A percentile compares a stretch with the other conserved stretches of the same genome.
Evolutionary conservation across 1,284 basidiomycete species (phyloP).

Genomic region (Tilletia indica): DNA sequence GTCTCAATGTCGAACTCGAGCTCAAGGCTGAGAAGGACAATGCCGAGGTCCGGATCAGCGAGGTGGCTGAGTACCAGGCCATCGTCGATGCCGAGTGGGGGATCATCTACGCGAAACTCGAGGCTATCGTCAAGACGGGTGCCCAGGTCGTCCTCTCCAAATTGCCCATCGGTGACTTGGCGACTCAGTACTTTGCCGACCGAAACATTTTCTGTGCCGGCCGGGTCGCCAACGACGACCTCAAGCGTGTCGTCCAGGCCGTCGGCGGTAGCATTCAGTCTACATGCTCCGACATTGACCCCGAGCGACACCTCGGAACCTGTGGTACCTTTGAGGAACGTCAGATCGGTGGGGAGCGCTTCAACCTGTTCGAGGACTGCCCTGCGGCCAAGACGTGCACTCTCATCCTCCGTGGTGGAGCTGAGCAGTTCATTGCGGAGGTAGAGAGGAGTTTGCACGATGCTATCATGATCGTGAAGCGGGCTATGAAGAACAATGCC

Average conservation of each 20-base stretch:
- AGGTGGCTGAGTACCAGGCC: conserved; percentile 83
- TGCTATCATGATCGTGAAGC: conserved; percentile 98
- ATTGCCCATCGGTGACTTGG: conserved; percentile 95
- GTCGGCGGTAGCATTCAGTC: conserved; percentile 93
- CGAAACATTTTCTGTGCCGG: conserved; percentile 99
- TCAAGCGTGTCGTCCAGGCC: conserved; percentile 91
- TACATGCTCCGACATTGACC: conserved; percentile 85
- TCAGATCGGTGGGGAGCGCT: conserved; percentile 95
- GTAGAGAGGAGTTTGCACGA: conserved; percentile 96
- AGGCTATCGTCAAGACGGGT: conserved; percentile 92
- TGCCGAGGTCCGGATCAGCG: conserved; percentile 93
- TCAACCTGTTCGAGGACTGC: conserved; percentile 93
- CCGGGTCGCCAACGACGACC: conserved; percentile 83
- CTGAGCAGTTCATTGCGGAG: conserved; percentile 98
- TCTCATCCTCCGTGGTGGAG: conserved; percentile 89
- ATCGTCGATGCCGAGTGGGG: conserved; percentile 99
- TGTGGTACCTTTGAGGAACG: conserved; percentile 90
- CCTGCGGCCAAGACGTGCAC: conserved; percentile 96
- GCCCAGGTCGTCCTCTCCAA: conserved; percentile 98
- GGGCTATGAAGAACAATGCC: conserved; percentile 90
- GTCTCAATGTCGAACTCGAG: conserved; percentile 96
- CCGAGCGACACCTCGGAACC: conserved; percentile 80
- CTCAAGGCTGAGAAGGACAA: conserved; percentile 99
- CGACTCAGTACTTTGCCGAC: conserved; percentile 99
- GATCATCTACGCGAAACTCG: conserved; percentile 96